Evolutionary conservation across 441 rosid genomes (phyloP).

Genomic region (Metrosideros polymorpha): DNA sequence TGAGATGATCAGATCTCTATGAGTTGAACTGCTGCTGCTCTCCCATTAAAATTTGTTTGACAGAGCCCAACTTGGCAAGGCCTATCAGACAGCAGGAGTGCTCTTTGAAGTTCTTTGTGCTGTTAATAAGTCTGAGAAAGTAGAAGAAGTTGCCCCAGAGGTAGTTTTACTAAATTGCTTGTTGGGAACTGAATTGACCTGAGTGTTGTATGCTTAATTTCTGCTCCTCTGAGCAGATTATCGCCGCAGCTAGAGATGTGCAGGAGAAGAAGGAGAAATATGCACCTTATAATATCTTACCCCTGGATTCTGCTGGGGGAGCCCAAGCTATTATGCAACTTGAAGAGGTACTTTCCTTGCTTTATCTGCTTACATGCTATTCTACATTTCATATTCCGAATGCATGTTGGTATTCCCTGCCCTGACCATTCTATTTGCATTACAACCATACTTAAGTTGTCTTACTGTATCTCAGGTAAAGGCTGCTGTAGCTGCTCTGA

Average conservation of each 20-base stretch:
- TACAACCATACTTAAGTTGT: background rate
- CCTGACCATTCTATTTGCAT: background rate
- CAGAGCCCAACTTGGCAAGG: constrained; percentile 98
- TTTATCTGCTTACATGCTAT: background rate
- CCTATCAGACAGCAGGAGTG: constrained; percentile 96
- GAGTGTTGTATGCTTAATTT: background rate
- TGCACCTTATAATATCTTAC: constrained; percentile 95
- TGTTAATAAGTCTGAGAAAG: constrained; percentile 92
- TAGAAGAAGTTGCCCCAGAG: constrained; percentile 99
- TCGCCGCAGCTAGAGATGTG: constrained; percentile 96
- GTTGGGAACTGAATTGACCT: background rate
- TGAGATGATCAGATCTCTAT: background rate
- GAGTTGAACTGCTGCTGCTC: background rate
- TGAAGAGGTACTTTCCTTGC: constrained; percentile 51
- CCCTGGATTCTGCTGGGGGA: constrained; percentile 90
- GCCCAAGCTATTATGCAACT: constrained; percentile 93
- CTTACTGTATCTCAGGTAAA: constrained; percentile 43
- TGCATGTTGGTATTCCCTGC: background rate
- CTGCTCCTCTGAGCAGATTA: constrained; percentile 38
- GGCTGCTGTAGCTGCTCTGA: constrained; percentile 87
- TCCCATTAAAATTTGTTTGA: constrained; percentile 5
- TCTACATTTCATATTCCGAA: background rate
- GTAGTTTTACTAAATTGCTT: constrained; percentile 21
- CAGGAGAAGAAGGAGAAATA: constrained; percentile 95
- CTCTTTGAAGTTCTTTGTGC: constrained; percentile 98